These are phyloP conservation scores for Trichoderma simmonsii DNA, from an alignment of 2,329 filamentous ascomycete species.

Conservation along the genomic window DNA sequence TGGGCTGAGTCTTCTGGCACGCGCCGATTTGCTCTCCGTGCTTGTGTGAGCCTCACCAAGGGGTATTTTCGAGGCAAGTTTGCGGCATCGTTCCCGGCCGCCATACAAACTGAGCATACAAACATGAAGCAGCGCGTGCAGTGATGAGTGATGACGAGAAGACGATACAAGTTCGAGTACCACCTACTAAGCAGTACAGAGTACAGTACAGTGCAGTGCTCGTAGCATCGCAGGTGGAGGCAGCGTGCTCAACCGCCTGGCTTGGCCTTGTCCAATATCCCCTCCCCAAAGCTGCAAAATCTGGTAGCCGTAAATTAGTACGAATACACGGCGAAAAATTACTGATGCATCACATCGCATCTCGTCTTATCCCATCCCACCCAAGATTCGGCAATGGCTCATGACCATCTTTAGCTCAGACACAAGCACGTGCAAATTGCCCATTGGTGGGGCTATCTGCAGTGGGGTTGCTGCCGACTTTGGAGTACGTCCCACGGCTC, in stretches of 20 bases:
- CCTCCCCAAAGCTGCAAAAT: background rate
- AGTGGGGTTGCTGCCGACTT: background rate
- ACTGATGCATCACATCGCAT: background rate
- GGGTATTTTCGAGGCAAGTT: background rate
- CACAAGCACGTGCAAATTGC: constrained; percentile 4
- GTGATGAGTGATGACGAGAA: background rate
- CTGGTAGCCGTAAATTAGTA: background rate
- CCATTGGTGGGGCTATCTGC: constrained; percentile 6
- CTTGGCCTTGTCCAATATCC: too few relatives aligned
- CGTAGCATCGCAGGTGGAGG: too few relatives aligned
- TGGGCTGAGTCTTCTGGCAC: background rate
- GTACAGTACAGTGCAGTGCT: too few relatives aligned
- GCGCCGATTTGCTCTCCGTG: background rate
- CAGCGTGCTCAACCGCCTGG: too few relatives aligned
- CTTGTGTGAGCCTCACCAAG: background rate
- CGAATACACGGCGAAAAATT: background rate
- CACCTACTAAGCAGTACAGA: too few relatives aligned
- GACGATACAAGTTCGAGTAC: background rate
- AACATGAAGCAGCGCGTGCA: background rate
- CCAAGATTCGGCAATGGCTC: constrained; percentile 1
- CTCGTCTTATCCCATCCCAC: background rate
- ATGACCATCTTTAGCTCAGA: constrained; percentile 2
- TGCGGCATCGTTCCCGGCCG: background rate
- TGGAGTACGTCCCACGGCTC: background rate
- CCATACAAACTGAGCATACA: background rate